Evolutionary conservation across 1,284 basidiomycete genomes (phyloP).

Genomic region (Crucibulum parvulum): DNA sequence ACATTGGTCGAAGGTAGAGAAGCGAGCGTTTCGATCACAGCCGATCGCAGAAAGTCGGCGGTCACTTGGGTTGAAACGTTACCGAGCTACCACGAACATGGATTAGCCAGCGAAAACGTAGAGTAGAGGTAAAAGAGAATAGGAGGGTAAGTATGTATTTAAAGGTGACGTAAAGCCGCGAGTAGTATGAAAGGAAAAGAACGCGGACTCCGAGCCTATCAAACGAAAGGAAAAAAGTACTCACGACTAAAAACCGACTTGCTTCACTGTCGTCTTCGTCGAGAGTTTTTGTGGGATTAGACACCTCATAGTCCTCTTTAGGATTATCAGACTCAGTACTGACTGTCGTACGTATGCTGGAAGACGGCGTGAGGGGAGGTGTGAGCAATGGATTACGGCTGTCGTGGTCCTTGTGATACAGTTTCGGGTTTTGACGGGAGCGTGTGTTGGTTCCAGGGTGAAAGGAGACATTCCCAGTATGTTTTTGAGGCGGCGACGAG

Average conservation of each 20-base stretch:
- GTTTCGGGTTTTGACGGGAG: conserved; percentile 14
- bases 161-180: background rate
- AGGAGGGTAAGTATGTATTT: too few relatives aligned
- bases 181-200: background rate
- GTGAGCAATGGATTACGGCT: conserved; percentile 50
- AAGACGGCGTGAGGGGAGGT: conserved; percentile 64
- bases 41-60: conserved; percentile 37
- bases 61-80: conserved; percentile 14
- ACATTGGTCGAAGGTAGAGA: too few relatives aligned
- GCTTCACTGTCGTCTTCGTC: conserved; percentile 22
- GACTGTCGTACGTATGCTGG: conserved; percentile 40
- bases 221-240: background rate
- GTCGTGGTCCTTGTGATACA: conserved; percentile 27
- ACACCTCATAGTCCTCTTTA: conserved; percentile 13
- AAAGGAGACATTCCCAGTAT: background rate
- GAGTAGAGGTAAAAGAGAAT: too few relatives aligned
- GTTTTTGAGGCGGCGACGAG: too few relatives aligned
- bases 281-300: conserved; percentile 19
- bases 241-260: conserved; percentile 55
- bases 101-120: too few relatives aligned
- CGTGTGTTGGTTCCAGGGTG: conserved; percentile 3
- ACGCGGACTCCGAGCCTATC: too few relatives aligned
- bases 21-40: conserved; percentile 24
- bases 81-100: conserved; percentile 12
- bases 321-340: conserved; percentile 32